A percentile compares a stretch with the other conserved stretches of the same genome.
These are phyloP conservation scores for Microbotryum scabiosae DNA, from an alignment of 1,284 basidiomycete genomes.

Conservation along the genomic window DNA sequence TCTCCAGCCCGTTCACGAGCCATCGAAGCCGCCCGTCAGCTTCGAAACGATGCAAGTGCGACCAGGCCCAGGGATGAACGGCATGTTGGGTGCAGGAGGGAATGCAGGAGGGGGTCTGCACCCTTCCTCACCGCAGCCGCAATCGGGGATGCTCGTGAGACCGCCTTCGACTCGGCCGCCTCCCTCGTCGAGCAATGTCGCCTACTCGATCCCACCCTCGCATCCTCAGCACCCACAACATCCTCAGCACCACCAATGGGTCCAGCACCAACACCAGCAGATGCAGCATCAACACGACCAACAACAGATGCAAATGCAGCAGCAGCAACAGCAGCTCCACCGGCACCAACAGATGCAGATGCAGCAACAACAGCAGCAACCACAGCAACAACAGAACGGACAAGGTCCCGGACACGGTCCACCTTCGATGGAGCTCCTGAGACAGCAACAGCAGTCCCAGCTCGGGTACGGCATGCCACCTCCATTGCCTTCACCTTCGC, in stretches of 20 bases:
- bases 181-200: not conserved
- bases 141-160: not conserved
- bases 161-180: not conserved
- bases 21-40: no score
- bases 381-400: not conserved
- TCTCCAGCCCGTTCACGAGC: no score
- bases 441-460: no score
- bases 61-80: not conserved
- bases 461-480: no score
- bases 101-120: no score
- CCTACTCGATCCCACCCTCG: slow-evolving; percentile 9
- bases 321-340: not conserved
- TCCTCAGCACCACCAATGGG: not conserved
- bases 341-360: not conserved
- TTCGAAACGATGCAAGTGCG: not conserved
- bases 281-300: not conserved
- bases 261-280: slow-evolving; percentile 15
- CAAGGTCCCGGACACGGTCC: no score
- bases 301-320: not conserved
- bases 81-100: no score
- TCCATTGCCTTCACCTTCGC: no score
- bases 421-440: no score
- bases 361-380: not conserved
- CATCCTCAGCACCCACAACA: slow-evolving; percentile 22
- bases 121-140: not conserved